A percentile compares a stretch with the other conserved stretches of the same genome.
Conservation (phyloP, 2,329 filamentous ascomycete genomes). For the Dactylellina drechsleri region DNA sequence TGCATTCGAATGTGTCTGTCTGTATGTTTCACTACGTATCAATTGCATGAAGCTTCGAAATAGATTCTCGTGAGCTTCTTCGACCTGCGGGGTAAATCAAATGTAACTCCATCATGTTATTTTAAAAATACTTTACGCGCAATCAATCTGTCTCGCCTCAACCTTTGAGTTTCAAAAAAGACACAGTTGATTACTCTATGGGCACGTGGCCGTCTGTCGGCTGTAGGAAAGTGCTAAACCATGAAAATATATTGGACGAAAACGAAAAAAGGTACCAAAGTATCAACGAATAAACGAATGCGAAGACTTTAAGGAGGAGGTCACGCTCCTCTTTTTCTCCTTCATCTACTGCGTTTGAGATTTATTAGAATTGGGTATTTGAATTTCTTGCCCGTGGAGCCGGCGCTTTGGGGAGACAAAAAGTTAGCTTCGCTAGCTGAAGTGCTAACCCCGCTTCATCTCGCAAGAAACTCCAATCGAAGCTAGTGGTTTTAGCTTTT, state of each 20-base stretch:
- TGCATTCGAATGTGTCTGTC: neutral
- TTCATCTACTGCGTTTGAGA: neutral
- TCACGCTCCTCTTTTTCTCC: slow-evolving; percentile 8
- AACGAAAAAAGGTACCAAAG: neutral
- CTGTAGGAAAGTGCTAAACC: slow-evolving; percentile 5
- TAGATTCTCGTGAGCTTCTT: slow-evolving; percentile 17
- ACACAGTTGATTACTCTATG: neutral
- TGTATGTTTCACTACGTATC: slow-evolving; percentile 39
- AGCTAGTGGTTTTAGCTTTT: too few species aligned
- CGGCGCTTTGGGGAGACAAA: slow-evolving; percentile 6
- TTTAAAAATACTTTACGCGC: too few species aligned
- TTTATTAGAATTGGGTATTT: neutral
- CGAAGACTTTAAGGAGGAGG: neutral
- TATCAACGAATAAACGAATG: neutral
- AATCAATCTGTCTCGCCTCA: neutral
- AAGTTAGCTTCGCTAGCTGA: too few species aligned
- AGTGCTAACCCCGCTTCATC: slow-evolving; percentile 4
- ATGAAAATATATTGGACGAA: slow-evolving; percentile 20
- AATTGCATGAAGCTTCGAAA: neutral
- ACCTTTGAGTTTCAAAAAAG: neutral
- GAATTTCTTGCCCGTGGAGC: neutral
- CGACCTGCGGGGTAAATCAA: slow-evolving; percentile 16
- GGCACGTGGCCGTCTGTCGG: slow-evolving; percentile 23
- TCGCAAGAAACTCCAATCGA: too few species aligned
- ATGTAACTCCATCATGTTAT: neutral